phyloP scores from a whole-genome alignment of 1,284 basidiomycete species.

The Heterobasidion irregulare region DNA sequence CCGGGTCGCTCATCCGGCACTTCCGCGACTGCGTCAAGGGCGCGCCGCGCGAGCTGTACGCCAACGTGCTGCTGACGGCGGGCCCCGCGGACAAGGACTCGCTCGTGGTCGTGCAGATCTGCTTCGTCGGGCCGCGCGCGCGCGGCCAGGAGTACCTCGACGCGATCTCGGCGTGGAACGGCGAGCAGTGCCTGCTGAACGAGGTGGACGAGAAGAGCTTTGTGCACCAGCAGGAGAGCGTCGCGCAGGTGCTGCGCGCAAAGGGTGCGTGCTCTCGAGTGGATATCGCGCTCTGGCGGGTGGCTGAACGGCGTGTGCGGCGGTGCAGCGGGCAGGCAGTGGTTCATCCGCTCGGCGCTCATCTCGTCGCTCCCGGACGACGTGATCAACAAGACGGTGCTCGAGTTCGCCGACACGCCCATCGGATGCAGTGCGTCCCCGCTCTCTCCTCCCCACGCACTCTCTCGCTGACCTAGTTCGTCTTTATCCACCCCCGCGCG shows the following conservation, averaged over 20 bases:
- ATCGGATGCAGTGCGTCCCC: constrained; percentile 77
- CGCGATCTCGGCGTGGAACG: constrained; percentile 82
- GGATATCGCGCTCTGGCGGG: neutral
- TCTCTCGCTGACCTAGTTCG: neutral
- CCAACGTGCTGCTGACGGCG: constrained; percentile 83
- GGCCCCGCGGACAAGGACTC: constrained; percentile 77
- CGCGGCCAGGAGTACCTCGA: constrained; percentile 74
- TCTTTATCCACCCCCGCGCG: neutral
- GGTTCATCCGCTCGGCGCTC: constrained; percentile 81
- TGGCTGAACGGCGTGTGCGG: neutral
- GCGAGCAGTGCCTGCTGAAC: constrained; percentile 72
- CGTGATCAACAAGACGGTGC: constrained; percentile 74
- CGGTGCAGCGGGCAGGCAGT: constrained; percentile 62
- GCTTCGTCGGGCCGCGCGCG: constrained; percentile 70
- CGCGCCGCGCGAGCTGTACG: constrained; percentile 79
- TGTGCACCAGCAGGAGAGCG: constrained; percentile 81
- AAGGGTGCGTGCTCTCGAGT: constrained; percentile 39
- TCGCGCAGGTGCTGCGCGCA: constrained; percentile 81
- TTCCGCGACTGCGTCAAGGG: constrained; percentile 90
- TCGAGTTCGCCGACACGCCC: constrained; percentile 73
- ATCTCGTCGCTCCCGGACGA: constrained; percentile 80
- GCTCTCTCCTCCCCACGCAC: constrained; percentile 1
- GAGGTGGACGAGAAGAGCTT: constrained; percentile 88
- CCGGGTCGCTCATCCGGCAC: constrained; percentile 82
- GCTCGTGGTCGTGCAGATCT: constrained; percentile 84